These are phyloP conservation scores for Nymphaea thermarum DNA, from an alignment of 164 flowering plant species.

Conservation along the genomic window DNA sequence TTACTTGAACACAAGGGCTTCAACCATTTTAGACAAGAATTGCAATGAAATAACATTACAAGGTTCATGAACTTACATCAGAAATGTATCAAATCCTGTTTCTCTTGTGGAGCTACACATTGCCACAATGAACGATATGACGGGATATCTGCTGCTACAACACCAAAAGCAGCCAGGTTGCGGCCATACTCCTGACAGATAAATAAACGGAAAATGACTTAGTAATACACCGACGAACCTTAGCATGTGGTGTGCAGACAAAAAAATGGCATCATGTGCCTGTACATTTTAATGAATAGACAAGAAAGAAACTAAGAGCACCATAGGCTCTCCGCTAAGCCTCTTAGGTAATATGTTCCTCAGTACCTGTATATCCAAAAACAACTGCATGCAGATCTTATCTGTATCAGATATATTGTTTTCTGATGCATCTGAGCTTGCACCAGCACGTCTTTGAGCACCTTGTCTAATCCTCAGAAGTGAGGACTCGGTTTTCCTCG, in stretches of 20 bases:
- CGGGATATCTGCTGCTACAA: slow-evolving; percentile 46
- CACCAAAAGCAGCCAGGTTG: slow-evolving; percentile 65
- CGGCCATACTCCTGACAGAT: slow-evolving; percentile 73
- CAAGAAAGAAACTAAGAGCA: not conserved
- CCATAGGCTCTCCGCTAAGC: not conserved
- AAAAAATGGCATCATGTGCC: no score
- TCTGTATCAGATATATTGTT: slow-evolving; percentile 72
- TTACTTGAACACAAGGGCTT: no score
- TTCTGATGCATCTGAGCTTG: slow-evolving; percentile 64
- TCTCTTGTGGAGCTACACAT: slow-evolving; percentile 79
- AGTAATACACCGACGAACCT: no score
- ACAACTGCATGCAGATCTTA: slow-evolving; percentile 84
- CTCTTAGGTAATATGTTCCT: not conserved
- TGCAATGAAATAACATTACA: no score
- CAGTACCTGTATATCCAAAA: slow-evolving; percentile 87
- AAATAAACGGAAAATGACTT: no score
- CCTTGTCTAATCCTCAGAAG: slow-evolving; percentile 67
- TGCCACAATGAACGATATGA: slow-evolving; percentile 72
- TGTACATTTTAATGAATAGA: no score
- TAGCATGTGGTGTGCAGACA: no score
- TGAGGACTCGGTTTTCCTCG: slow-evolving; percentile 77
- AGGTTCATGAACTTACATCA: no score
- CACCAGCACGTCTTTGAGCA: slow-evolving; percentile 80
- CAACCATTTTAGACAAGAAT: no score
- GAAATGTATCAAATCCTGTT: slow-evolving; percentile 13